Evolutionary conservation across 192 early-diverging fungal genomes (phyloP).

Genomic region (Dissophora ornata): DNA sequence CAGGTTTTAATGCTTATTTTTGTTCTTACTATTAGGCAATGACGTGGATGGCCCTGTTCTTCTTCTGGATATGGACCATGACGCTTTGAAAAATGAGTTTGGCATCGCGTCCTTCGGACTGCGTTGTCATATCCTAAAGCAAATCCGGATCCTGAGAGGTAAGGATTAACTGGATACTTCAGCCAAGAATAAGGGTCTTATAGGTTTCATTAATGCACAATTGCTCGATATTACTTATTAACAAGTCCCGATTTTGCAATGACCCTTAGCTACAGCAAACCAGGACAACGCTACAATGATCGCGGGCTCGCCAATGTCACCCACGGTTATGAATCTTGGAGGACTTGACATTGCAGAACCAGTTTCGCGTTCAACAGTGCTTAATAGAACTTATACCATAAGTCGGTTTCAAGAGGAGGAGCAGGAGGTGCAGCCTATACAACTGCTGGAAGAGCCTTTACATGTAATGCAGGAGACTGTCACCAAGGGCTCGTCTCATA

Average conservation of each 20-base stretch:
- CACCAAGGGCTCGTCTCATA: too few relatives aligned
- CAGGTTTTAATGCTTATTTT: background rate
- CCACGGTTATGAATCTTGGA: background rate
- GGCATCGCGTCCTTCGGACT: conserved; percentile 52
- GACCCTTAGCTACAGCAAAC: background rate
- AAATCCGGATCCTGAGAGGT: conserved; percentile 32
- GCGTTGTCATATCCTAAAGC: conserved; percentile 29
- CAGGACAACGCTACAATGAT: background rate
- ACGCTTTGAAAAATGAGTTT: conserved; percentile 52
- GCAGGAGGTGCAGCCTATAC: too few relatives aligned
- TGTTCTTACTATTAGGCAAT: conserved; percentile 38
- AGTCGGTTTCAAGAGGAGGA: too few relatives aligned
- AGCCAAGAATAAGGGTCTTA: too few relatives aligned
- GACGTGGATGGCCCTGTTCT: conserved; percentile 58
- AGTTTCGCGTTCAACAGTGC: too few relatives aligned
- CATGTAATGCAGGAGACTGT: background rate
- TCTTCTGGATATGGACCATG: conserved; percentile 40
- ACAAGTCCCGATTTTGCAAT: too few relatives aligned
- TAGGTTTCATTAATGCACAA: too few relatives aligned
- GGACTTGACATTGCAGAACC: background rate
- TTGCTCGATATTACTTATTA: too few relatives aligned
- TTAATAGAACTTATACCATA: too few relatives aligned
- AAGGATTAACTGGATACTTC: too few relatives aligned
- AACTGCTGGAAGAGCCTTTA: conserved; percentile 11
- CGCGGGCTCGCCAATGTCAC: background rate